Conservation (phyloP, 495 filamentous ascomycete species). For the Baudoinia panamericana region DNA sequence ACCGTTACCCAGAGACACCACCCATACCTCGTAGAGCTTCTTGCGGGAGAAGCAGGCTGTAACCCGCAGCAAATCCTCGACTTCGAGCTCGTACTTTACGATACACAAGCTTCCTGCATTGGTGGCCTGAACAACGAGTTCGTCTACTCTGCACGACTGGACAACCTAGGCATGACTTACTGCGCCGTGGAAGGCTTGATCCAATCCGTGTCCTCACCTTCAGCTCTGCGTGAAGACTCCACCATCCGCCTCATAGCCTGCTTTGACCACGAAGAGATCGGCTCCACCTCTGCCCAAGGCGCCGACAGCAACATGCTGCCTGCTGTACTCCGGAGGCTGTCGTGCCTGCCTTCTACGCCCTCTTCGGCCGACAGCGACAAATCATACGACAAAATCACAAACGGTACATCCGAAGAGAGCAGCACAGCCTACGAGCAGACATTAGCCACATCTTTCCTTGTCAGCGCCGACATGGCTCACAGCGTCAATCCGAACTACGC, state of each 20-base stretch:
- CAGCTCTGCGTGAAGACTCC: constrained; percentile 56
- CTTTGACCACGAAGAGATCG: constrained; percentile 98
- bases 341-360: constrained; percentile 45
- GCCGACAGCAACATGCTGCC: constrained; percentile 88
- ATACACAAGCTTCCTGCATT: constrained; percentile 78
- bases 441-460: constrained; percentile 77
- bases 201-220: constrained; percentile 50
- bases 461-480: constrained; percentile 97
- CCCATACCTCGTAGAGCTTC: constrained; percentile 66
- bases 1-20: constrained; percentile 75
- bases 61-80: constrained; percentile 62
- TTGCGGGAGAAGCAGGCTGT: constrained; percentile 67
- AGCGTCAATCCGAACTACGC: constrained; percentile 88
- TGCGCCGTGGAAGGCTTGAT: constrained; percentile 74
- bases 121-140: constrained; percentile 89
- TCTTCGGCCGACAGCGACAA: constrained; percentile 39
- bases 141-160: constrained; percentile 81
- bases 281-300: constrained; percentile 79
- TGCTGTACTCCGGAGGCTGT: constrained; percentile 74
- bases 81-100: constrained; percentile 92
- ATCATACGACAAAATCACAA: constrained; percentile 35
- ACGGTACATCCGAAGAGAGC: constrained; percentile 33
- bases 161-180: constrained; percentile 92
- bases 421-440: constrained; percentile 87
- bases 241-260: constrained; percentile 78